Conservation (phyloP, 2,329 filamentous ascomycete species). For the Nigrospora osmanthi region DNA sequence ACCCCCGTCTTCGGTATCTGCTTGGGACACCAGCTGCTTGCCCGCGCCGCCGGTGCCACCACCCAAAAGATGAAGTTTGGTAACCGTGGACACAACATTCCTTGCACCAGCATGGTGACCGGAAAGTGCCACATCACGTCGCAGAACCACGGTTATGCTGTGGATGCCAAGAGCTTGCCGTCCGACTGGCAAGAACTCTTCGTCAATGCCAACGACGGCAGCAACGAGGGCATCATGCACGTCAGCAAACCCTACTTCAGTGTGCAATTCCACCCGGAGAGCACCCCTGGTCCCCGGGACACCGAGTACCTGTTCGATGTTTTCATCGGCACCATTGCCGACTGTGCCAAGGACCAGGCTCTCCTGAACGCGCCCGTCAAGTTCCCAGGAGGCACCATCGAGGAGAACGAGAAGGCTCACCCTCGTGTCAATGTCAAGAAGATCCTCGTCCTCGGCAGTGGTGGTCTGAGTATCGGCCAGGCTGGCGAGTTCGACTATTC, state of each 20-base stretch:
- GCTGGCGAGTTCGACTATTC: conserved; percentile 99
- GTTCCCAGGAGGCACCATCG: conserved; percentile 78
- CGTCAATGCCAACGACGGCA: conserved; percentile 95
- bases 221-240: conserved; percentile 96
- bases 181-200: conserved; percentile 88
- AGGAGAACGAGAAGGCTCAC: conserved; percentile 69
- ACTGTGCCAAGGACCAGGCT: conserved; percentile 59
- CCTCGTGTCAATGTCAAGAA: conserved; percentile 86
- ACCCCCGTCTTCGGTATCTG: conserved; percentile 95
- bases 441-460: conserved; percentile 86
- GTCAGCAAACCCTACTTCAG: conserved; percentile 84
- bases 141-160: conserved; percentile 95
- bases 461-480: conserved; percentile 94
- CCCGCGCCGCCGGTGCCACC: conserved; percentile 74
- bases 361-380: conserved; percentile 65
- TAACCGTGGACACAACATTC: conserved; percentile 97
- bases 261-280: conserved; percentile 99
- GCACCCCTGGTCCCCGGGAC: conserved; percentile 87
- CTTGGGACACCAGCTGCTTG: conserved; percentile 87
- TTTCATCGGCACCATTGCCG: conserved; percentile 78
- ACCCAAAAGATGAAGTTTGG: conserved; percentile 99
- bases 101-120: conserved; percentile 90
- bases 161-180: conserved; percentile 70
- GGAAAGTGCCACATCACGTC: conserved; percentile 98
- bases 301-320: conserved; percentile 97